Percentiles rank a stretch among this genome's conserved stretches.
Conservation (phyloP, 257 asterid genomes). For the Nicotiana obtusifolia region DNA sequence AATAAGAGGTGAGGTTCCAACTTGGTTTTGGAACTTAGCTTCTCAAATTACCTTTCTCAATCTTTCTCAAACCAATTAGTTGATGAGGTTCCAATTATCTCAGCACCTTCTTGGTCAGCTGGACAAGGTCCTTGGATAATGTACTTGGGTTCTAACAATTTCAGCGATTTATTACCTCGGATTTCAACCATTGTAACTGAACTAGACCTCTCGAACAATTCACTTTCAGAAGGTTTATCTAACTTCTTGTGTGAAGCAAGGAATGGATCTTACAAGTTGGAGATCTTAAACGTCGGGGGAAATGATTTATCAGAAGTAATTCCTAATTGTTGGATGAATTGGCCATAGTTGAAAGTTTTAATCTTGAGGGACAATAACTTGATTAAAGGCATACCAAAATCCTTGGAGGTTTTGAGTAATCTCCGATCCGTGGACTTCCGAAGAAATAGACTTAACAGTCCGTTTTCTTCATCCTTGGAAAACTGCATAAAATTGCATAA, state of each 20-base stretch:
- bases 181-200: background rate
- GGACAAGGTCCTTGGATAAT: background rate
- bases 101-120: background rate
- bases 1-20: too few relatives aligned
- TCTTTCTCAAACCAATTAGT: too few relatives aligned
- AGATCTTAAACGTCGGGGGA: constrained; percentile 13
- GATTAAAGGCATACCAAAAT: too few relatives aligned
- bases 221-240: constrained; percentile 9
- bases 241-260: constrained; percentile 10
- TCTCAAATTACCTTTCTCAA: too few relatives aligned
- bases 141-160: constrained; percentile 16
- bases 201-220: constrained; percentile 27
- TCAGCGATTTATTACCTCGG: background rate
- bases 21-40: background rate
- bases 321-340: too few relatives aligned
- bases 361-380: too few relatives aligned
- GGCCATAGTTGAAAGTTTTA: too few relatives aligned
- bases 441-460: too few relatives aligned
- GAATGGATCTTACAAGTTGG: background rate
- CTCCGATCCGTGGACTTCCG: too few relatives aligned
- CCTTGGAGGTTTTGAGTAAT: too few relatives aligned
- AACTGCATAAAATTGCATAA: too few relatives aligned
- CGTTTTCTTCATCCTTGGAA: too few relatives aligned
- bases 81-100: background rate
- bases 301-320: constrained; percentile 19